These are phyloP conservation scores for Candida methanosorbosa DNA, from an alignment of 805 yeast species.

Conservation along the genomic window DNA sequence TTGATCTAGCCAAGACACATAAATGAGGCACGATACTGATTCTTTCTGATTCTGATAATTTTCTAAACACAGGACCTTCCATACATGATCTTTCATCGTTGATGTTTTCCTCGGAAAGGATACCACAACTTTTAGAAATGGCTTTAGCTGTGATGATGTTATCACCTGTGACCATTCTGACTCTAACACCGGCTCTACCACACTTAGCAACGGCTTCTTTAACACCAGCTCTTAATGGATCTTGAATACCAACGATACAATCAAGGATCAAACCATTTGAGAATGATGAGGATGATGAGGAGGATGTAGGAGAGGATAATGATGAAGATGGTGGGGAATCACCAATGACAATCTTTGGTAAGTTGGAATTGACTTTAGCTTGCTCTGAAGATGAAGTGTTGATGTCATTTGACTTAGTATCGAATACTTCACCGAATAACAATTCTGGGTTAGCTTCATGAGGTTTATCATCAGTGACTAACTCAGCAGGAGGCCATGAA, in stretches of 20 bases:
- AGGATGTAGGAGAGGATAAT: no score
- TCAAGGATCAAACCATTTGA: conserved; percentile 44
- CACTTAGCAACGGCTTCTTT: conserved; percentile 83
- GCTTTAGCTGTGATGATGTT: conserved; percentile 87
- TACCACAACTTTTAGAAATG: conserved; percentile 81
- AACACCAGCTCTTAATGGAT: conserved; percentile 88
- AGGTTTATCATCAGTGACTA: conserved; percentile 24
- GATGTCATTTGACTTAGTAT: conserved; percentile 11
- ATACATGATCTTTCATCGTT: conserved; percentile 54
- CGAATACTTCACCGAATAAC: conserved; percentile 27
- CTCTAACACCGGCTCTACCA: conserved; percentile 85
- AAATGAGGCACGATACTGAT: conserved; percentile 57
- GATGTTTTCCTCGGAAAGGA: conserved; percentile 44
- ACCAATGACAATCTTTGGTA: conserved; percentile 21
- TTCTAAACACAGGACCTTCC: conserved; percentile 91
- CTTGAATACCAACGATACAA: conserved; percentile 86
- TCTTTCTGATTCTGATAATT: conserved; percentile 50
- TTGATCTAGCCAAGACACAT: conserved; percentile 84
- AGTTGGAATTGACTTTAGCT: conserved; percentile 1
- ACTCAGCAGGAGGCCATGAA: conserved; percentile 63
- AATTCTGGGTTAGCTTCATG: conserved; percentile 34
- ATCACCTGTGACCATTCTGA: conserved; percentile 98
- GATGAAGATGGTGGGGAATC: conserved; percentile 11
- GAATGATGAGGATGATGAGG: background rate
- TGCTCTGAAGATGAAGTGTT: conserved; percentile 6